Percentiles rank a stretch among this genome's conserved stretches.
phyloP scores from a whole-genome alignment of 768 basidiomycete genomes.

The Lactarius hatsudake region DNA sequence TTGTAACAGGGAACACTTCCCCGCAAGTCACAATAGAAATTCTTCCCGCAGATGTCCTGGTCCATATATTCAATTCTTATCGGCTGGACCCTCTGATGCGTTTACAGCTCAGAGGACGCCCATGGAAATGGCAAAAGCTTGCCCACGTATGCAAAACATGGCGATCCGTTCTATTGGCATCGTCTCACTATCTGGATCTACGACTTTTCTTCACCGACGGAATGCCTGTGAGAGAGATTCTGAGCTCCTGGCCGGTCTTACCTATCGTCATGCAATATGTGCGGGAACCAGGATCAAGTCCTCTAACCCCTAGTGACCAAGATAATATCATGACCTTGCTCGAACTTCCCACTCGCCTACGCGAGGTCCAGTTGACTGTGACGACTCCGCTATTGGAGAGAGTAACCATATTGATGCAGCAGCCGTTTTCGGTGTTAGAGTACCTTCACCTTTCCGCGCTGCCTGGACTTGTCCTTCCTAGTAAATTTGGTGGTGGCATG shows the following conservation, averaged over 20 bases:
- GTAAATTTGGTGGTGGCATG: background rate
- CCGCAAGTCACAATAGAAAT: background rate
- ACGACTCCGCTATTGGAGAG: background rate
- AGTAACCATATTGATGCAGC: background rate
- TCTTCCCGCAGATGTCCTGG: background rate
- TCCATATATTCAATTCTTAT: background rate
- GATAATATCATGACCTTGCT: constrained; percentile 3
- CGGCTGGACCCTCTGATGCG: background rate
- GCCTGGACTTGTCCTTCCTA: background rate
- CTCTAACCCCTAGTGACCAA: background rate
- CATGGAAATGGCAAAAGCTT: constrained; percentile 12
- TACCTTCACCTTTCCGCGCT: background rate
- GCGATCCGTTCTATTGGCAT: background rate
- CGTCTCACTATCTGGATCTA: background rate
- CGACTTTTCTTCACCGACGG: constrained; percentile 9
- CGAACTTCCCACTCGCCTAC: constrained; percentile 1
- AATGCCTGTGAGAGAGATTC: background rate
- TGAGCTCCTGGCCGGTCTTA: constrained; percentile 7
- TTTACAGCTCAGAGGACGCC: background rate
- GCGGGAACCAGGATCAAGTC: background rate
- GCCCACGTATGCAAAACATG: constrained; percentile 8
- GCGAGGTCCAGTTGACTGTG: background rate
- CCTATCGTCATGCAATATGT: constrained; percentile 15
- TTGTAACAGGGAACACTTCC: background rate
- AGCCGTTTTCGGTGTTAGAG: background rate